Conservation (phyloP, 441 rosid genomes). For the Pelargonium australe region DNA sequence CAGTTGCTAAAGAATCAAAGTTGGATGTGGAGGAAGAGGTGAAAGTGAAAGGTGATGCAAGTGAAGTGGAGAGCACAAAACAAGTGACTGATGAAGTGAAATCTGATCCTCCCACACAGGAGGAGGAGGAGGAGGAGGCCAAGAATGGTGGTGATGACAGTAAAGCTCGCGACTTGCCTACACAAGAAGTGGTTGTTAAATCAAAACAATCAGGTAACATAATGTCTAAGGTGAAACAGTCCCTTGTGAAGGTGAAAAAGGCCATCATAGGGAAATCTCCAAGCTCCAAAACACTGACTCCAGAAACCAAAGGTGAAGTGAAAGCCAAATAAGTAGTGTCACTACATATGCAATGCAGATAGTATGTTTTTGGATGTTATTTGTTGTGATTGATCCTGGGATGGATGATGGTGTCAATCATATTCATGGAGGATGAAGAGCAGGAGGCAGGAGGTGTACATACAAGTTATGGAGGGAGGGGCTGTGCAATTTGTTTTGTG, state of each 20-base stretch:
- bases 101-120: too few species aligned
- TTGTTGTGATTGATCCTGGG: too few species aligned
- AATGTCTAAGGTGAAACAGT: slow-evolving; percentile 58
- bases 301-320: slow-evolving; percentile 38
- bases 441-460: too few species aligned
- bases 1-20: too few species aligned
- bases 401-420: too few species aligned
- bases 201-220: slow-evolving; percentile 47
- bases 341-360: background rate
- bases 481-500: too few species aligned
- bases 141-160: slow-evolving; percentile 26
- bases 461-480: too few species aligned
- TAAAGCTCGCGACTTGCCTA: slow-evolving; percentile 29
- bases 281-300: slow-evolving; percentile 32
- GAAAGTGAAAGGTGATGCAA: too few species aligned
- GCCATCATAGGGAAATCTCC: slow-evolving; percentile 63
- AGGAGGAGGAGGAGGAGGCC: slow-evolving; percentile 17
- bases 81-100: too few species aligned
- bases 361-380: background rate
- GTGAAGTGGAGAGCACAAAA: too few species aligned
- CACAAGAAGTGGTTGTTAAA: slow-evolving; percentile 38
- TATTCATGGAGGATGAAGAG: too few species aligned
- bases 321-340: slow-evolving; percentile 34
- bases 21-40: too few species aligned
- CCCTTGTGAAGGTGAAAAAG: slow-evolving; percentile 61